Evolutionary conservation across 139 green algal species (phyloP).

Genomic region (Chlorella sp.): DNA sequence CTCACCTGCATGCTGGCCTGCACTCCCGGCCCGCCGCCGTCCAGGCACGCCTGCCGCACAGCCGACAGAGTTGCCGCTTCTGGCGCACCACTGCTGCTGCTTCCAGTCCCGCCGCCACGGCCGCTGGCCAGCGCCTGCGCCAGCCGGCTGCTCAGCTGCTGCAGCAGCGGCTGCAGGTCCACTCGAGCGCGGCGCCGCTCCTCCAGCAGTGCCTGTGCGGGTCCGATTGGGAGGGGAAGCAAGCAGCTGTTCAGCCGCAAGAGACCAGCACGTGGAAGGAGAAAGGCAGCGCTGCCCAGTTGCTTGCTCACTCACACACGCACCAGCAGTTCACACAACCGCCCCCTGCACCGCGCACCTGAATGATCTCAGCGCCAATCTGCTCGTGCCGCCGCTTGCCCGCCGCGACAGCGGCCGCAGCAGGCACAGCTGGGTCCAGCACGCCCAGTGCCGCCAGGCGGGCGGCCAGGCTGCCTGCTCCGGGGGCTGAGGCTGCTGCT

Average conservation of each 20-base stretch:
- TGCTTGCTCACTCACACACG: too few relatives aligned
- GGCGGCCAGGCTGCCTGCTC: neutral
- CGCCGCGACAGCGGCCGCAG: neutral
- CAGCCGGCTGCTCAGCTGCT: conserved; percentile 28
- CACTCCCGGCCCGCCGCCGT: neutral
- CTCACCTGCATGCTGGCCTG: conserved; percentile 16
- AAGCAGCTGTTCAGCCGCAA: too few relatives aligned
- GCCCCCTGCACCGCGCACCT: neutral
- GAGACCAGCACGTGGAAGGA: too few relatives aligned
- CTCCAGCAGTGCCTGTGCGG: conserved; percentile 40
- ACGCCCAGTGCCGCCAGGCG: neutral
- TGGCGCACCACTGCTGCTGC: neutral
- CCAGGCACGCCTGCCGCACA: neutral
- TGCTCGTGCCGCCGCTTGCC: conserved; percentile 24
- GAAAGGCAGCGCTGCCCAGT: too few relatives aligned
- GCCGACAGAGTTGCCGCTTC: neutral
- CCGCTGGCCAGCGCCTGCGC: neutral
- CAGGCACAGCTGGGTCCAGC: neutral
- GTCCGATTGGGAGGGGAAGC: too few relatives aligned
- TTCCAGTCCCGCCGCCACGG: neutral
- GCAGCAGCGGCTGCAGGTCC: conserved; percentile 53
- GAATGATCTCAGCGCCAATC: neutral
- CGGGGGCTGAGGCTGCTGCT: neutral
- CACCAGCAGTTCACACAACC: too few relatives aligned
- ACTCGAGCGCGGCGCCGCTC: conserved; percentile 44